Evolutionary conservation across 2,329 filamentous ascomycete genomes (phyloP).

Genomic region (Aspergillus sp.): DNA sequence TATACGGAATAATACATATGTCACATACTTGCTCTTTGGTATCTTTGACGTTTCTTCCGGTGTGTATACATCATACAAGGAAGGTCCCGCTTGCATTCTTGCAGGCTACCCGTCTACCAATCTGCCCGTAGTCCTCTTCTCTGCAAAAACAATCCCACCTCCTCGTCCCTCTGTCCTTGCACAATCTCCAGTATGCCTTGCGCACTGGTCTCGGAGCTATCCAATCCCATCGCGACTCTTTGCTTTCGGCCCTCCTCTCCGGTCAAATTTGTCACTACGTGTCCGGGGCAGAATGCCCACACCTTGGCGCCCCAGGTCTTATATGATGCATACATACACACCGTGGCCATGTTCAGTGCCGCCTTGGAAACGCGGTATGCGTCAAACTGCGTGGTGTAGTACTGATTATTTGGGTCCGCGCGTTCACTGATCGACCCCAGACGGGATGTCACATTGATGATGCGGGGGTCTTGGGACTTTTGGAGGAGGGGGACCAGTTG

Average conservation of each 20-base stretch:
- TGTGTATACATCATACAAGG: too few species aligned
- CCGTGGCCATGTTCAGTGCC: slow-evolving; percentile 16
- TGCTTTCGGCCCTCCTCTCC: slow-evolving; percentile 20
- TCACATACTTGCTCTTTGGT: too few species aligned
- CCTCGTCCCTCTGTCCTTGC: slow-evolving; percentile 25
- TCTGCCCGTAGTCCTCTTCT: not conserved
- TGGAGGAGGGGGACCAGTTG: slow-evolving; percentile 32
- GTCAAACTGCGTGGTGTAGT: slow-evolving; percentile 7
- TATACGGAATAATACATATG: not conserved
- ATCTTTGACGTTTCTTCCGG: too few species aligned
- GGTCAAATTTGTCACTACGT: slow-evolving; percentile 26
- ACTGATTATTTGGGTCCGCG: not conserved
- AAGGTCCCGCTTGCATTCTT: not conserved
- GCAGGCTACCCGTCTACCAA: not conserved
- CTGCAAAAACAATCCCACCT: slow-evolving; percentile 19
- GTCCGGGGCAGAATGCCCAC: slow-evolving; percentile 25
- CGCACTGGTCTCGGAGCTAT: slow-evolving; percentile 15
- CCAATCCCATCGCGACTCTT: slow-evolving; percentile 21
- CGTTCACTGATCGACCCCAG: slow-evolving; percentile 22
- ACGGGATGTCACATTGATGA: slow-evolving; percentile 35
- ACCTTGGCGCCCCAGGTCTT: slow-evolving; percentile 16
- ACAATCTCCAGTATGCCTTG: slow-evolving; percentile 24
- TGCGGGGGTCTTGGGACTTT: slow-evolving; percentile 23
- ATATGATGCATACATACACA: slow-evolving; percentile 16
- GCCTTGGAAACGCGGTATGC: slow-evolving; percentile 21